Evolutionary conservation across 2,329 filamentous ascomycete species (phyloP).

Genomic region (Byssochlamys sp.): DNA sequence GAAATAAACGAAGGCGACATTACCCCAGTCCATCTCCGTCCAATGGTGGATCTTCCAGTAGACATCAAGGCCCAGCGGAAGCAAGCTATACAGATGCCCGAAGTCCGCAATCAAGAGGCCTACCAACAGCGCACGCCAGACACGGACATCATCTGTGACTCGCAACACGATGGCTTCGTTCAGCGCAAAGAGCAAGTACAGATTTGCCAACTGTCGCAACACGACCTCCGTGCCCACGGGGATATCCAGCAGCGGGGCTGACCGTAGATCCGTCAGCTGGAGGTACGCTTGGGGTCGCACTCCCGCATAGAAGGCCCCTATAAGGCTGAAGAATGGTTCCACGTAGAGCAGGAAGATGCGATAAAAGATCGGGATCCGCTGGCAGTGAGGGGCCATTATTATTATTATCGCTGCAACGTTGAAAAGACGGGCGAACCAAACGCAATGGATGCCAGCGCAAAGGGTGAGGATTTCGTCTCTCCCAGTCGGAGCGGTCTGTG

Average conservation of each 20-base stretch:
- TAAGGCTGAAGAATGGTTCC: slow-evolving; percentile 50
- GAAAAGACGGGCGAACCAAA: not conserved
- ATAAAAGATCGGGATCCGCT: slow-evolving; percentile 25
- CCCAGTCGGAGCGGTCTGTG: not conserved
- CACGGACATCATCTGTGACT: slow-evolving; percentile 54
- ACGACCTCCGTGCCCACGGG: slow-evolving; percentile 56
- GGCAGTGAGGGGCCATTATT: not conserved
- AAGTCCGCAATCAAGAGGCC: slow-evolving; percentile 65
- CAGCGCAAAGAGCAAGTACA: slow-evolving; percentile 67
- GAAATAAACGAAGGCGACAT: slow-evolving; percentile 60
- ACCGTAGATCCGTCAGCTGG: slow-evolving; percentile 49
- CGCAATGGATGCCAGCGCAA: not conserved
- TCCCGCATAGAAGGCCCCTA: slow-evolving; percentile 46
- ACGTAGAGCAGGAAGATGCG: slow-evolving; percentile 65
- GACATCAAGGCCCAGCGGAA: slow-evolving; percentile 48
- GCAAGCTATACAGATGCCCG: slow-evolving; percentile 62
- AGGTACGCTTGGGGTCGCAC: slow-evolving; percentile 51
- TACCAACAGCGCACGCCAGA: slow-evolving; percentile 61
- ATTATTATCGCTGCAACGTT: not conserved
- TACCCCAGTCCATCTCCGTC: slow-evolving; percentile 61
- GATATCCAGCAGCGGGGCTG: slow-evolving; percentile 38
- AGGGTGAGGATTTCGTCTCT: not conserved
- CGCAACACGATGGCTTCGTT: slow-evolving; percentile 69
- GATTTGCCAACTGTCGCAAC: slow-evolving; percentile 65
- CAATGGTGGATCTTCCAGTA: slow-evolving; percentile 55